Evolutionary conservation across 1,139 yeast species (phyloP), one percentile per base, ranked within the genome.

Genomic region (Schwanniomyces etchellsii): DNA sequence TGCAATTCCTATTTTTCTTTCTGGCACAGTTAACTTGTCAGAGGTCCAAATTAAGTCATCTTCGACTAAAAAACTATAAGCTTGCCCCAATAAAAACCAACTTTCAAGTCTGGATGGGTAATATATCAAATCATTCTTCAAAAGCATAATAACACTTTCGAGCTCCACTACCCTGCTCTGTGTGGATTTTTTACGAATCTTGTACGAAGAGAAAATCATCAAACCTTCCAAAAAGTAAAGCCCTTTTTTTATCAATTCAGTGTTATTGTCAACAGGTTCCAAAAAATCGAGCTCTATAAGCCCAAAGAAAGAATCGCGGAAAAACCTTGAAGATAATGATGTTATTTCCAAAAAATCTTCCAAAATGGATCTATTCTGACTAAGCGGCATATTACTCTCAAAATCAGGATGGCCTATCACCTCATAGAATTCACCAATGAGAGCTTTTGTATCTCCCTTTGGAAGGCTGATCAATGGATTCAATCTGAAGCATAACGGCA

Each of bases 11-110:
- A 60, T 59, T 44, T 82, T 82, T 40, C 81, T 68, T 5, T 82
- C 93, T 0, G 67, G 53, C 0, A 73, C 65, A 22, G 81, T 81
- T 23, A 88, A 57, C 43, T 83, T 83, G 48, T 89, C 96, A 0
- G 96, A 81, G 1, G 91, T 82, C 94, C 95, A 86, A 5, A 86
- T 77, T 33, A 91, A 59, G 41, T 85, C 96, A 52, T 86, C 95
- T 41, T 89, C 97, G 0, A 82, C 95, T 24, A 84, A 60, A 34
- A 66, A 78, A 1, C 89, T 81, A 44, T 74, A 88, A 0, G 93
- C 80, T 49, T 81, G 91, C 0, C 94, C 96, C 13, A 91, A 55
- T 2, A 86, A 65, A 29, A 77, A 63, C 99, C 99, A 93, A 11
- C 86, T 76, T 52, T 91, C 98, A 30, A 81, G 69, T 16, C 96